phyloP scores from a whole-genome alignment of 352 stramenopile species.

The Globisporangium yorkense region DNA sequence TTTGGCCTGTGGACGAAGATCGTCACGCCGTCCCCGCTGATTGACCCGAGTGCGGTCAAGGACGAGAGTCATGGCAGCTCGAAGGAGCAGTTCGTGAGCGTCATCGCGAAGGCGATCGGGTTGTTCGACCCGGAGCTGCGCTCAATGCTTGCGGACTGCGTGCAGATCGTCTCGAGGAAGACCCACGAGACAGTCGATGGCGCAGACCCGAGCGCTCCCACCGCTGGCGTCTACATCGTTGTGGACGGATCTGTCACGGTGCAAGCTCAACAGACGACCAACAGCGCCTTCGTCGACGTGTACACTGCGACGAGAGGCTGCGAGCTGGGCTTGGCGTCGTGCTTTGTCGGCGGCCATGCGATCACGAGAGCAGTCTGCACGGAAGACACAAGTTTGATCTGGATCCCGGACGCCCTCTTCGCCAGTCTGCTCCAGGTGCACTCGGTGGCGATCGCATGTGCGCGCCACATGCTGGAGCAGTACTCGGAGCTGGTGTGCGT shows the following conservation, averaged over 20 bases:
- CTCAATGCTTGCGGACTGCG: slow-evolving; percentile 23
- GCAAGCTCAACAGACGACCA: slow-evolving; percentile 29
- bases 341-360: slow-evolving; percentile 51
- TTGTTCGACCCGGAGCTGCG: slow-evolving; percentile 36
- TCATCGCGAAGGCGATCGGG: slow-evolving; percentile 36
- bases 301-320: slow-evolving; percentile 53
- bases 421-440: slow-evolving; percentile 48
- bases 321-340: slow-evolving; percentile 60
- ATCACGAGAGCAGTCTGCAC: slow-evolving; percentile 41
- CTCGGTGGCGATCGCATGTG: slow-evolving; percentile 42
- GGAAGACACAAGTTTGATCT: slow-evolving; percentile 37
- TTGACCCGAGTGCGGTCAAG: slow-evolving; percentile 23
- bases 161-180: slow-evolving; percentile 23
- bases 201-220: background rate
- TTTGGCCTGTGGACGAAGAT: slow-evolving; percentile 58
- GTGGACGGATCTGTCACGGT: slow-evolving; percentile 48
- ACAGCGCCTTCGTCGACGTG: slow-evolving; percentile 38
- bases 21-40: slow-evolving; percentile 23
- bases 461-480: slow-evolving; percentile 59
- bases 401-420: slow-evolving; percentile 54
- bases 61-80: background rate
- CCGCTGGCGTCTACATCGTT: slow-evolving; percentile 48
- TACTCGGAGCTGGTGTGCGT: slow-evolving; percentile 69
- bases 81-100: slow-evolving; percentile 24
- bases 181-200: slow-evolving; percentile 21